Conservation (phyloP, 1,139 yeast genomes). For the Taphrina populina region DNA sequence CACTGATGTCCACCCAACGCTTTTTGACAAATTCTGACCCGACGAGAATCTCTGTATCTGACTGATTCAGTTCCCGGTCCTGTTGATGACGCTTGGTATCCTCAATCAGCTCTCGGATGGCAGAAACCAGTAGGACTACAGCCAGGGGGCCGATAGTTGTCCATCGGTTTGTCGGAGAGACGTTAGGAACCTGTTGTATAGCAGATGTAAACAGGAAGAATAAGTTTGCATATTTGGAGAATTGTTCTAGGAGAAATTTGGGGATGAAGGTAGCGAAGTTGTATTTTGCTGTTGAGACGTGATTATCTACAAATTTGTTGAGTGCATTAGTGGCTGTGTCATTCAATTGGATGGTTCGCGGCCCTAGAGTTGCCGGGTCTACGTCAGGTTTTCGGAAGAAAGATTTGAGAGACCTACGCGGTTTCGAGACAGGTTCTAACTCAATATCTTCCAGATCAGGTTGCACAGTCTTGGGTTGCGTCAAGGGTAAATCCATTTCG, state of each 20-base stretch:
- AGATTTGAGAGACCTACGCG: slow-evolving; percentile 8
- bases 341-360: slow-evolving; percentile 71
- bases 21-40: slow-evolving; percentile 63
- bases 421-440: neutral
- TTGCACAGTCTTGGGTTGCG: slow-evolving; percentile 23
- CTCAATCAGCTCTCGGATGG: slow-evolving; percentile 84
- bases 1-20: slow-evolving; percentile 84
- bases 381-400: slow-evolving; percentile 44
- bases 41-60: slow-evolving; percentile 70
- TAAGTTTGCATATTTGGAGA: slow-evolving; percentile 92
- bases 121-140: slow-evolving; percentile 83
- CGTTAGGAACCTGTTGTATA: slow-evolving; percentile 96
- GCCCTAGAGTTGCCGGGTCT: slow-evolving; percentile 50
- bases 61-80: slow-evolving; percentile 82
- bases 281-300: slow-evolving; percentile 95
- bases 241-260: slow-evolving; percentile 91
- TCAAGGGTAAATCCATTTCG: slow-evolving; percentile 37
- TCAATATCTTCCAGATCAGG: slow-evolving; percentile 18
- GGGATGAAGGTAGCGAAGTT: slow-evolving; percentile 91
- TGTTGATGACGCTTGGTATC: slow-evolving; percentile 86
- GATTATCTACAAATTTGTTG: slow-evolving; percentile 70
- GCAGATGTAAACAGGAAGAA: slow-evolving; percentile 89
- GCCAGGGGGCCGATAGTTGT: slow-evolving; percentile 91
- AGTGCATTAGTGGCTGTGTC: slow-evolving; percentile 56
- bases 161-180: slow-evolving; percentile 92